These are phyloP conservation scores for Naganishia sp. DNA, from an alignment of 1,284 basidiomycete species.

Conservation along the genomic window DNA sequence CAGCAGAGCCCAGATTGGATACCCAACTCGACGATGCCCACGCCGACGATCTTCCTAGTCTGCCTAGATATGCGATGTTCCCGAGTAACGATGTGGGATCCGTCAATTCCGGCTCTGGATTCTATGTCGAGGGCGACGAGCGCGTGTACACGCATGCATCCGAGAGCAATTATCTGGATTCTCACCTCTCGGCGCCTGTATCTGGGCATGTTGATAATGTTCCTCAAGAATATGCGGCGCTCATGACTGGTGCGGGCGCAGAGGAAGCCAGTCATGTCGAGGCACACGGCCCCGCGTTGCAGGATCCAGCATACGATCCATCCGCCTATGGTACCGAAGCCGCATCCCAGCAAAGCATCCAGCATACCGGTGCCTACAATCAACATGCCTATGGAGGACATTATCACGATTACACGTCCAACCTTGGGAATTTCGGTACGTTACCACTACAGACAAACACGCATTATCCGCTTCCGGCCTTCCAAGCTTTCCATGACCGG, in stretches of 20 bases:
- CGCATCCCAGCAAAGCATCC: conserved; percentile 15
- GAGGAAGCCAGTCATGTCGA: conserved; percentile 14
- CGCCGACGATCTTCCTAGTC: conserved; percentile 20
- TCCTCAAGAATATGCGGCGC: conserved; percentile 28
- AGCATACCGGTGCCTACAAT: conserved; percentile 13
- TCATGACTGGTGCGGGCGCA: conserved; percentile 18
- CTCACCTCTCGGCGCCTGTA: conserved; percentile 14
- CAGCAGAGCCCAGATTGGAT: conserved; percentile 13
- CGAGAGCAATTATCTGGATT: conserved; percentile 19
- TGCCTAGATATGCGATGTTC: conserved; percentile 26
- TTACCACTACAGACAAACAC: conserved; percentile 22
- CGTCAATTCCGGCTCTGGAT: conserved; percentile 7
- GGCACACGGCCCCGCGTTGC: conserved; percentile 12
- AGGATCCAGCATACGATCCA: conserved; percentile 23
- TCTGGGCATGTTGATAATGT: conserved; percentile 15
- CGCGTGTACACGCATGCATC: conserved; percentile 14
- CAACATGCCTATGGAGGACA: conserved; percentile 14
- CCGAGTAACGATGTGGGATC: conserved; percentile 24
- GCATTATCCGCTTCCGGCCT: conserved; percentile 24
- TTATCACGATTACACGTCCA: conserved; percentile 20
- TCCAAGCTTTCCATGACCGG: conserved; percentile 26
- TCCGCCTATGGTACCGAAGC: conserved; percentile 18
- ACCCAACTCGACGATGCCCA: conserved; percentile 10
- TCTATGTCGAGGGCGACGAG: conserved; percentile 21
- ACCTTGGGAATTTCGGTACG: conserved; percentile 16